Evolutionary conservation across 805 yeast species (phyloP).

Genomic region (Yamadazyma olivae): DNA sequence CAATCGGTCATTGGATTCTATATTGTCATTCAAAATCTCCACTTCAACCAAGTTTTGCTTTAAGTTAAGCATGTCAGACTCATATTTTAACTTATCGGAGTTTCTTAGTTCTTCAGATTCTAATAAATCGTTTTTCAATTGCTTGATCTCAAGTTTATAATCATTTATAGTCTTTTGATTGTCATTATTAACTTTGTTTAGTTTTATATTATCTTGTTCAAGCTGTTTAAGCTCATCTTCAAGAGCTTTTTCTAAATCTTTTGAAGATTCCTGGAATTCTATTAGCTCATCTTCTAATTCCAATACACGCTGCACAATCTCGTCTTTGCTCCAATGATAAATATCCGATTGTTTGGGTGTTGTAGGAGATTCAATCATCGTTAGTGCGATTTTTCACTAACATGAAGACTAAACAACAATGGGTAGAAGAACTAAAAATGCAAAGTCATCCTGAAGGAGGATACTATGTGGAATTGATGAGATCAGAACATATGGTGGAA

Average conservation of each 20-base stretch:
- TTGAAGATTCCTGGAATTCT: slow-evolving; percentile 44
- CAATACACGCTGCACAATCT: slow-evolving; percentile 19
- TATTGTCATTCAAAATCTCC: slow-evolving; percentile 42
- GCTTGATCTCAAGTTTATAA: slow-evolving; percentile 1
- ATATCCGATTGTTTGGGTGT: not conserved
- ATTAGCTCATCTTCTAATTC: slow-evolving; percentile 35
- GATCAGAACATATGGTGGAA: slow-evolving; percentile 9
- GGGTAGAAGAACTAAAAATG: slow-evolving; percentile 12
- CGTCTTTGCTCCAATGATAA: slow-evolving; percentile 9
- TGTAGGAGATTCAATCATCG: not conserved
- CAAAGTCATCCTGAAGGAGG: slow-evolving; percentile 22
- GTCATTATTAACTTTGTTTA: slow-evolving; percentile 13
- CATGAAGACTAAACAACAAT: slow-evolving; percentile 12
- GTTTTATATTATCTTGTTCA: slow-evolving; percentile 22
- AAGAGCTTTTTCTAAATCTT: slow-evolving; percentile 42
- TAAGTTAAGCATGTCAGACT: slow-evolving; percentile 18
- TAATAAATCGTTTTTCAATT: slow-evolving; percentile 16
- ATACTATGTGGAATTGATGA: slow-evolving; percentile 15
- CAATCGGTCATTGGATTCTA: slow-evolving; percentile 37
- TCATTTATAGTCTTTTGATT: not conserved
- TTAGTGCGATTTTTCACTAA: not conserved
- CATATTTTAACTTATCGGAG: slow-evolving; percentile 19
- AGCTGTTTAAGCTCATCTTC: slow-evolving; percentile 40
- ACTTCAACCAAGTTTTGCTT: slow-evolving; percentile 33
- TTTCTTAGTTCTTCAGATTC: slow-evolving; percentile 16